Evolutionary conservation across 2,329 filamentous ascomycete species (phyloP), one percentile per base, ranked within the genome.

Genomic region (Verticillium longisporum): DNA sequence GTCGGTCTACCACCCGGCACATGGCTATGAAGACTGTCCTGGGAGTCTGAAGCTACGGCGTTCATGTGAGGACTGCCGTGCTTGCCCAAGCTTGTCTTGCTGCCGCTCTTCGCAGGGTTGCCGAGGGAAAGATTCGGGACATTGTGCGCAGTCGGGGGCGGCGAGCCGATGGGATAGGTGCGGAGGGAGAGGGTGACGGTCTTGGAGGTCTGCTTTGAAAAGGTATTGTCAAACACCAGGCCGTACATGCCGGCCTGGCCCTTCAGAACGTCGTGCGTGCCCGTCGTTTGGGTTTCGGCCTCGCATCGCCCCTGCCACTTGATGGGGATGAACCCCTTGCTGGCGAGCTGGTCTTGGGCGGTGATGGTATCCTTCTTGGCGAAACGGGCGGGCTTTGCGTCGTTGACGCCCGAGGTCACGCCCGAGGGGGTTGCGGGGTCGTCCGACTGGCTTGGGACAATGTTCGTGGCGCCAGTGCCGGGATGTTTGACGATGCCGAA

Each of bases 401-500:
- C 78, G 63, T 75, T 71, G 57, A 73, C 67, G 56, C 73, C 73
- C 53, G 77, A 73, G 37, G 74, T 72, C 58, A 80, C 75, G 64
- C 84, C 80, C 66, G 81, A 81, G 63, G 81, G 74, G 66, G 73
- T 67, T 62, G 79, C 72, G 62, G 78, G 64, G 60, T 79, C 76
- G 66, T 80, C 78, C 60, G 75, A 65, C 61, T 73, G 74, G 54
- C 73, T 75, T 15, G 78, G 74, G 21, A 78, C 74, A 57, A 82
- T 72, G 63, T 75, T 79, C 21, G 81, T 83, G 41, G 75, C 79
- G 66, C 85, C 86, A 61, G 84, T 88, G 66, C 93, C 92, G 2
- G 95, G 94, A 74, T 98, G 95, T 74, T 97, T 98, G 77, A 99
- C 96, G 70, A 99, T 90, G 71, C 93, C 95, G 74, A 99, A 97